phyloP scores from a whole-genome alignment of 179 eudicot genomes.

The Heliamphora pulchella region DNA sequence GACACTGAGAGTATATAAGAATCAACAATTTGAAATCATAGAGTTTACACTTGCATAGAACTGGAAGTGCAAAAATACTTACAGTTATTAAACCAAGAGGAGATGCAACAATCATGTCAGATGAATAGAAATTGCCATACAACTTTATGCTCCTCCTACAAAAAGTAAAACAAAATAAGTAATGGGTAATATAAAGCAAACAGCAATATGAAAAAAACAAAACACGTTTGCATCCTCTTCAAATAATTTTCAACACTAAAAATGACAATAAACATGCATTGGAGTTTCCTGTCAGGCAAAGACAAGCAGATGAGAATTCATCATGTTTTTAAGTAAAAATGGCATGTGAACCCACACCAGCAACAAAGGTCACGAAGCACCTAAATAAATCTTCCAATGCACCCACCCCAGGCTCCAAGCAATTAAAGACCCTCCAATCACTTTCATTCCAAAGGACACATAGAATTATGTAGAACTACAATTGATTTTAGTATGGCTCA shows the following conservation, averaged over 20 bases:
- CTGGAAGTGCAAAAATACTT: constrained; percentile 26
- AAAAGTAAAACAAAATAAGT: constrained; percentile 14
- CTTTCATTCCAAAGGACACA: neutral
- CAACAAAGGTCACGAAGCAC: neutral
- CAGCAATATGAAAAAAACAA: too few species aligned
- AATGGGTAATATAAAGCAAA: neutral
- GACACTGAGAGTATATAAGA: neutral
- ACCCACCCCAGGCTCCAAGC: constrained; percentile 1
- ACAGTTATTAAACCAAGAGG: constrained; percentile 87
- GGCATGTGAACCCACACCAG: neutral
- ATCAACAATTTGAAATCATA: neutral
- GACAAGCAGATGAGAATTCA: neutral
- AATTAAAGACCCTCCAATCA: neutral
- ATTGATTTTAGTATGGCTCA: neutral
- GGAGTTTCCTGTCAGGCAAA: neutral
- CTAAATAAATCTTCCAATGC: neutral
- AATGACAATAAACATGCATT: neutral
- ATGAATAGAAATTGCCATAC: constrained; percentile 80
- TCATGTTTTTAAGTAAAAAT: neutral
- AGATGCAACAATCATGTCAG: constrained; percentile 87
- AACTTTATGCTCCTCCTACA: constrained; percentile 69
- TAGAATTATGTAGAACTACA: neutral
- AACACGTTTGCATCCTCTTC: neutral
- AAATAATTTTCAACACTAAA: neutral
- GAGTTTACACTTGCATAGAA: neutral